Percentiles rank a stretch among this genome's conserved stretches.
Evolutionary conservation across 805 yeast species (phyloP).

Genomic region (Ascoidea asiatica): DNA sequence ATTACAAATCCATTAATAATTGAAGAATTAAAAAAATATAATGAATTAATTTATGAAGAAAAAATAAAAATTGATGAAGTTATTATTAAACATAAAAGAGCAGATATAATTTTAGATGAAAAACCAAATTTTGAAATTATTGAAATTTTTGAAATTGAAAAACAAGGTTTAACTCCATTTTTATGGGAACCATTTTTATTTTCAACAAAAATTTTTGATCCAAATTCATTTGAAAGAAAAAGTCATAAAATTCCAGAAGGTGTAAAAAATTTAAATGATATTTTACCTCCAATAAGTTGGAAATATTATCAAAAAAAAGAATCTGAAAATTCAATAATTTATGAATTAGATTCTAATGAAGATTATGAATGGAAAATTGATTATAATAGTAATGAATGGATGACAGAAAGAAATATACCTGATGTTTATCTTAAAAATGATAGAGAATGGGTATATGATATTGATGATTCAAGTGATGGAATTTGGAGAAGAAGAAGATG

Average conservation of each 20-base stretch:
- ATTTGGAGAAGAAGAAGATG: neutral
- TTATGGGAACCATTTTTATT: slow-evolving; percentile 51
- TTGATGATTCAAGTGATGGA: neutral
- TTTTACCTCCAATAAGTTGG: slow-evolving; percentile 67
- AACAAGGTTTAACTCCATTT: slow-evolving; percentile 43
- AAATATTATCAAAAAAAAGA: slow-evolving; percentile 21
- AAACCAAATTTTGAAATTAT: slow-evolving; percentile 46
- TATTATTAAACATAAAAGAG: slow-evolving; percentile 23
- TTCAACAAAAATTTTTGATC: slow-evolving; percentile 42
- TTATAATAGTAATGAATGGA: neutral
- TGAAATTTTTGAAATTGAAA: slow-evolving; percentile 67
- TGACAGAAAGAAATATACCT: neutral
- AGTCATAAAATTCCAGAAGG: slow-evolving; percentile 55
- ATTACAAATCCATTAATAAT: slow-evolving; percentile 46
- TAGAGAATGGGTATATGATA: neutral
- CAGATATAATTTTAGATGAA: slow-evolving; percentile 58
- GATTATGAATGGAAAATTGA: slow-evolving; percentile 2
- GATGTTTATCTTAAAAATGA: no score
- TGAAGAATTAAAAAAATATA: slow-evolving; percentile 15
- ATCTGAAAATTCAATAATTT: neutral
- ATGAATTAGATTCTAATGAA: neutral
- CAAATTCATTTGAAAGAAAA: slow-evolving; percentile 27
- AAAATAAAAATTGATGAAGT: slow-evolving; percentile 18
- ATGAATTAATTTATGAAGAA: slow-evolving; percentile 13
- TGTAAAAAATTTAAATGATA: slow-evolving; percentile 34